These are phyloP conservation scores for Lagenidium giganteum DNA, from an alignment of 352 stramenopile species.

Conservation along the genomic window DNA sequence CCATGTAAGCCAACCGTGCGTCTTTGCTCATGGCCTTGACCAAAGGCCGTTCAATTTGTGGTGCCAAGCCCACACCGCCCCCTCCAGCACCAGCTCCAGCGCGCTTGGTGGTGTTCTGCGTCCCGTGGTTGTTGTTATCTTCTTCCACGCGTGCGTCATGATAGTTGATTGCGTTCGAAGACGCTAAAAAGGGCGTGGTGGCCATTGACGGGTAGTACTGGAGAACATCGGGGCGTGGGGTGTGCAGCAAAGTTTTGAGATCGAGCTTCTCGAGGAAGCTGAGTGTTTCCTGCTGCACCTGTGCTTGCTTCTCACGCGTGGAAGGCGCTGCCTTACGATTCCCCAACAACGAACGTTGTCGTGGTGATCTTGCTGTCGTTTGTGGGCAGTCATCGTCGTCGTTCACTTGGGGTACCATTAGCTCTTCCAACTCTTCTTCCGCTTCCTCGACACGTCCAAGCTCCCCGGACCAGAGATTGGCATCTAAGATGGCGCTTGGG, in stretches of 20 bases:
- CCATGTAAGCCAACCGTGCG: constrained; percentile 57
- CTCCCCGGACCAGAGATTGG: no score
- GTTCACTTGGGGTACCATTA: constrained; percentile 22
- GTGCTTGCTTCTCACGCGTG: not conserved
- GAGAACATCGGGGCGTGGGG: constrained; percentile 49
- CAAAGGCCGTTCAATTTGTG: no score
- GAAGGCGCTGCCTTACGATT: not conserved
- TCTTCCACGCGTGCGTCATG: constrained; percentile 5
- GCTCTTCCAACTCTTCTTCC: constrained; percentile 5
- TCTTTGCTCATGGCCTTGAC: no score
- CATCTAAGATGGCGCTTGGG: no score
- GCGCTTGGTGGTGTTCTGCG: no score
- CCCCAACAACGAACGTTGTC: no score
- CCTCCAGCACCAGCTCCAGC: no score
- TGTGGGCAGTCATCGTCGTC: constrained; percentile 10
- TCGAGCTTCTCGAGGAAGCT: constrained; percentile 57
- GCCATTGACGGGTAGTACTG: constrained; percentile 23
- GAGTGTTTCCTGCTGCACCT: constrained; percentile 40
- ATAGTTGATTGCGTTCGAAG: not conserved
- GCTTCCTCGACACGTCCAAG: constrained; percentile 7
- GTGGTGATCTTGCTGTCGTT: not conserved
- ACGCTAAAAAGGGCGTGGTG: constrained; percentile 11
- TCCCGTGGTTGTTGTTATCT: no score
- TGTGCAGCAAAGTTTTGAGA: constrained; percentile 53
- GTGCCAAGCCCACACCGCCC: no score